Evolutionary conservation across 2,329 filamentous ascomycete genomes (phyloP).

Genomic region (Fusarium nisikadoi): DNA sequence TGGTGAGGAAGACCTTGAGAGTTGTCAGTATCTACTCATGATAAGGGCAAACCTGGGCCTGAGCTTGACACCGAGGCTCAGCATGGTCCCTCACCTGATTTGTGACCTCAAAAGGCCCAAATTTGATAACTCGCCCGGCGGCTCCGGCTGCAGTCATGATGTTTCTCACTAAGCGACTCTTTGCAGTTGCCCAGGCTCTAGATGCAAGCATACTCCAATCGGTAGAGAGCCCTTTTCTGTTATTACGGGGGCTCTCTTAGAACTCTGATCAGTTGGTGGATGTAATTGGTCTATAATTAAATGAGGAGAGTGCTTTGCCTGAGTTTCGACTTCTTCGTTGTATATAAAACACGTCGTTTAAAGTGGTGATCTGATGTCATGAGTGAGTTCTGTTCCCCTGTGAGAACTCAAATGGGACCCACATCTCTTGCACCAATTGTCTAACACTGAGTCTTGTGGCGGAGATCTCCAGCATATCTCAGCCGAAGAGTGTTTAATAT

Average conservation of each 20-base stretch:
- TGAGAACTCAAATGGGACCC: conserved; percentile 21
- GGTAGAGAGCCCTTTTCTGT: background rate
- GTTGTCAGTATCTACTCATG: background rate
- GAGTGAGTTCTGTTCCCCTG: conserved; percentile 4
- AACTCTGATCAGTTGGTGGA: background rate
- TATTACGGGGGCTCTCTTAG: too few relatives aligned
- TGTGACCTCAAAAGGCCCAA: conserved; percentile 81
- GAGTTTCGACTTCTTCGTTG: background rate
- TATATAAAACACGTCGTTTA: conserved; percentile 4
- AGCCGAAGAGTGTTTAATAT: background rate
- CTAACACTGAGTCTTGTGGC: conserved; percentile 19
- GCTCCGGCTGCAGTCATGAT: conserved; percentile 48
- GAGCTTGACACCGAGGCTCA: background rate
- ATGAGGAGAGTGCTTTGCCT: background rate
- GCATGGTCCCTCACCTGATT: conserved; percentile 65
- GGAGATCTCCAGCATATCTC: background rate
- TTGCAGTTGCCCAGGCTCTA: conserved; percentile 22
- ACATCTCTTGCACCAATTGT: conserved; percentile 35
- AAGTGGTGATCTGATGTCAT: conserved; percentile 41
- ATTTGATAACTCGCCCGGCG: conserved; percentile 61
- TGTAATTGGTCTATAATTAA: background rate
- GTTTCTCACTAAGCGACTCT: conserved; percentile 23
- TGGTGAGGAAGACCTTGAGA: conserved; percentile 84
- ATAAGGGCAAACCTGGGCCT: background rate
- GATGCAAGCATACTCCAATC: conserved; percentile 38